Base-by-base conservation (phyloP, 345 rosid species). In the Euphorbia lathyris region DNA sequence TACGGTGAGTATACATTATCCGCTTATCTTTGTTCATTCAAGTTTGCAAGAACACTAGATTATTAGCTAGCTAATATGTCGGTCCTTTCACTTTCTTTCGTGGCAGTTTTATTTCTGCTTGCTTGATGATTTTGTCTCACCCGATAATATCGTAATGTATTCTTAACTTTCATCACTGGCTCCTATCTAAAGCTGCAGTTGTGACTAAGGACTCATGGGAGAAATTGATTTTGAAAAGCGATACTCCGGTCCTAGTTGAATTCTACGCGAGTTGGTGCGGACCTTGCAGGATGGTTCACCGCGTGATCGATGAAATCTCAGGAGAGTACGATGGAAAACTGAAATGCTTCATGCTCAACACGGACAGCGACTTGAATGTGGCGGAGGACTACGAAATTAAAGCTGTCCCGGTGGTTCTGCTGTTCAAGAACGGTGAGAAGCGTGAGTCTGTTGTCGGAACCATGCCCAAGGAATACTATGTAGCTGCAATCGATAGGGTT, bases 401-500 rank as follows among this genome's bases (percentile, higher is more conserved):
- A 80, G 97, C 96, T 26, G 97, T 91, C 0, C 96, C 98, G 0
- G 95, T 94, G 72, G 97, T 94, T 69, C 58, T 91, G 58, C 86
- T 94, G 26, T 91, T 91, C 83, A 91, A 94, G 83, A 88, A 91
- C 16, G 97, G 98, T 2, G 86, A 81, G 78, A 94, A 88, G 77
- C 73, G 72, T 17, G 97, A 91, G 74, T 72, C 93, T 0, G 83
- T 94, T 63, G 84, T 88, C 10, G 98, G 97, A 59, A 94, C 98
- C 77, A 91, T 94, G 98, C 98, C 96, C 0, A 94, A 91, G 86
- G 93, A 91, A 29, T 94, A 86, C 79, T 94, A 94, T 55, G 71
- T 88, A 63, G 84, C 96, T 66, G 97, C 98, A 23, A 90, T 94
- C 42, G 92, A 94, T 79, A 94, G 97, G 79, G 89, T 91, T 42